Conservation (phyloP, 441 rosid species). For the Adansonia madagascariensis region DNA sequence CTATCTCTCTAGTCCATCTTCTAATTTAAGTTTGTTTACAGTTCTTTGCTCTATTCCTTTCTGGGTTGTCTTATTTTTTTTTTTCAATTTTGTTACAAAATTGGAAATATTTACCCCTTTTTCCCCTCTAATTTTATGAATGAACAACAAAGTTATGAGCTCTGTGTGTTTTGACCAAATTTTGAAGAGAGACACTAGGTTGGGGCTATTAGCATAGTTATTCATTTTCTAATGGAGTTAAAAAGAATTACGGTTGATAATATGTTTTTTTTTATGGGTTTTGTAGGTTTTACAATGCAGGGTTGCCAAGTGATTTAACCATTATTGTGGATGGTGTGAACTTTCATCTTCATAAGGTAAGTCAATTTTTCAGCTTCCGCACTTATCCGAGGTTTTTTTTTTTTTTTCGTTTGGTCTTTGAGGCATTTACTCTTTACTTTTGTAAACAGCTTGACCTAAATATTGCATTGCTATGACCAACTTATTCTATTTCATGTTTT, state of each 20-base stretch:
- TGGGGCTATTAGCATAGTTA: background rate
- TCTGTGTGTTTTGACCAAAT: background rate
- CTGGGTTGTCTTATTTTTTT: slow-evolving; percentile 27
- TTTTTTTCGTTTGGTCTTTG: background rate
- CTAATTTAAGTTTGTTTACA: background rate
- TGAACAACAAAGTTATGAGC: background rate
- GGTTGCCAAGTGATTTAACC: slow-evolving; percentile 76
- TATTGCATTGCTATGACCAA: background rate
- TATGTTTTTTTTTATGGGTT: slow-evolving; percentile 30
- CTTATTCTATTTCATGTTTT: background rate
- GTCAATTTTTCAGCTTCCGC: slow-evolving; percentile 16
- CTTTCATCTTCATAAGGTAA: slow-evolving; percentile 94
- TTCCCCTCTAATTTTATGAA: background rate
- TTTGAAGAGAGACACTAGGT: background rate
- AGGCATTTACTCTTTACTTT: background rate
- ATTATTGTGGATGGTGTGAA: slow-evolving; percentile 60
- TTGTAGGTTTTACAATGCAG: slow-evolving; percentile 81
- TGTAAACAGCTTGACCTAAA: slow-evolving; percentile 11
- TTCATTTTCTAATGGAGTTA: background rate
- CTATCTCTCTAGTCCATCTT: background rate
- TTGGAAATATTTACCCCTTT: background rate
- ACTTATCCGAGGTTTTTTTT: background rate
- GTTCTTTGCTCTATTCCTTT: slow-evolving; percentile 23
- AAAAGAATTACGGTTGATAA: background rate
- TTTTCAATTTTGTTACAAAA: slow-evolving; percentile 23